phyloP scores from a whole-genome alignment of 768 basidiomycete species.

The Termitomyces sp. region DNA sequence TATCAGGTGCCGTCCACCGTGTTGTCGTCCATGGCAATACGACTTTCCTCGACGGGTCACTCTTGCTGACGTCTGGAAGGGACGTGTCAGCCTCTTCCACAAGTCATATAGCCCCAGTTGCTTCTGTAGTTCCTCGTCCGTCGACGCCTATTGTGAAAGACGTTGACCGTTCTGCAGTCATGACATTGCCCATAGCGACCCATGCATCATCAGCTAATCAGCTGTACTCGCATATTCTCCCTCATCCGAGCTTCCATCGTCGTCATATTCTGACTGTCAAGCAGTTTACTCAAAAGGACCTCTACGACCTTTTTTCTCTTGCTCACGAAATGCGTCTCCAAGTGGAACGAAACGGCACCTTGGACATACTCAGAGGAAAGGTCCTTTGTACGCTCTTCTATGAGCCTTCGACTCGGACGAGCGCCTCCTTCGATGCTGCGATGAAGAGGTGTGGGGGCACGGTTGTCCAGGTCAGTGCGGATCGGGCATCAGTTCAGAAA shows the following conservation, averaged over 20 bases:
- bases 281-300: conserved; percentile 83
- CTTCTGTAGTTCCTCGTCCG: conserved; percentile 4
- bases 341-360: conserved; percentile 83
- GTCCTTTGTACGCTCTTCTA: conserved; percentile 93
- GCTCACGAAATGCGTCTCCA: conserved; percentile 97
- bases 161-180: conserved; percentile 19
- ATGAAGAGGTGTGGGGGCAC: conserved; percentile 98
- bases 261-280: conserved; percentile 93
- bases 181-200: conserved; percentile 21
- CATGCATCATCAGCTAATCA: conserved; percentile 31
- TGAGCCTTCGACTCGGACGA: conserved; percentile 95
- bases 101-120: conserved; percentile 27
- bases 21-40: conserved; percentile 90
- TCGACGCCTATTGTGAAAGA: conserved; percentile 28
- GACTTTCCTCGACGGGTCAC: conserved; percentile 79
- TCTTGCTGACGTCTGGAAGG: conserved; percentile 58
- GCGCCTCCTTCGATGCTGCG: conserved; percentile 93
- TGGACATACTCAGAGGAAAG: conserved; percentile 88
- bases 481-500: conserved; percentile 85
- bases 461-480: conserved; percentile 80
- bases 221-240: conserved; percentile 44
- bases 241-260: conserved; percentile 87
- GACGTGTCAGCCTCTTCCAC: conserved; percentile 67
- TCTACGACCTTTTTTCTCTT: conserved; percentile 90
- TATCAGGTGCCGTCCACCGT: conserved; percentile 80